A percentile compares a stretch with the other conserved stretches of the same genome.
phyloP scores from a whole-genome alignment of 306 rosid genomes.

The Quillaja saponaria region DNA sequence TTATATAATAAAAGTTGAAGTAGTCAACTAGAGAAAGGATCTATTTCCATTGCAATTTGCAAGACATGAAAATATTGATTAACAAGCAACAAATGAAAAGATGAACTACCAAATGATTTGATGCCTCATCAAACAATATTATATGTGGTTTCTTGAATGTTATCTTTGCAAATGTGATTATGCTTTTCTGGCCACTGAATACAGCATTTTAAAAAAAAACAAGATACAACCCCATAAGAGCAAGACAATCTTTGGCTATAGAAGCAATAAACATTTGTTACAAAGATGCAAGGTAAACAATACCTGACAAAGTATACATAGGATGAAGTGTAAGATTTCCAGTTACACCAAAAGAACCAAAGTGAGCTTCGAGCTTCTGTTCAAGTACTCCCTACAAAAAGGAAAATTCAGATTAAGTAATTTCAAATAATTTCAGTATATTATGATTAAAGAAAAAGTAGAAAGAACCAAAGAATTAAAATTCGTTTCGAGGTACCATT shows the following conservation, averaged over 20 bases:
- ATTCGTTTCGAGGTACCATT: no score
- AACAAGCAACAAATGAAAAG: constrained; percentile 13
- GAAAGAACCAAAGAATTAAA: no score
- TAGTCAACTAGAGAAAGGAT: no score
- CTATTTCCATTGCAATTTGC: constrained; percentile 3
- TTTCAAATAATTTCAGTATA: no score
- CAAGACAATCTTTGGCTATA: constrained; percentile 10
- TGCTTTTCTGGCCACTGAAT: constrained; percentile 97
- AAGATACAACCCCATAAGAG: constrained; percentile 15
- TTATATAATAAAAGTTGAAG: no score
- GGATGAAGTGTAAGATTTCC: constrained; percentile 99
- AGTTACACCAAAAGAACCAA: constrained; percentile 96
- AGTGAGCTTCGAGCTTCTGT: constrained; percentile 92
- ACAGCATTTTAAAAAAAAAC: constrained; percentile 26
- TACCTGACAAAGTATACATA: constrained; percentile 98
- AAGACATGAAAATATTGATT: constrained; percentile 10
- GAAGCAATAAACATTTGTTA: constrained; percentile 8
- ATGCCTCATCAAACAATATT: constrained; percentile 94
- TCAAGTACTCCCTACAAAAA: constrained; percentile 99
- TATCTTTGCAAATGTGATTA: constrained; percentile 96
- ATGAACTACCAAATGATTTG: constrained; percentile 85
- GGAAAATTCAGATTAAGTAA: no score
- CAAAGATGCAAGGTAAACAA: constrained; percentile 13
- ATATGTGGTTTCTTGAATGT: constrained; percentile 99
- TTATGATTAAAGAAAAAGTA: no score